A percentile compares a stretch with the other conserved stretches of the same genome.
phyloP scores from a whole-genome alignment of 441 rosid species.

The Populus trichocarpa region DNA sequence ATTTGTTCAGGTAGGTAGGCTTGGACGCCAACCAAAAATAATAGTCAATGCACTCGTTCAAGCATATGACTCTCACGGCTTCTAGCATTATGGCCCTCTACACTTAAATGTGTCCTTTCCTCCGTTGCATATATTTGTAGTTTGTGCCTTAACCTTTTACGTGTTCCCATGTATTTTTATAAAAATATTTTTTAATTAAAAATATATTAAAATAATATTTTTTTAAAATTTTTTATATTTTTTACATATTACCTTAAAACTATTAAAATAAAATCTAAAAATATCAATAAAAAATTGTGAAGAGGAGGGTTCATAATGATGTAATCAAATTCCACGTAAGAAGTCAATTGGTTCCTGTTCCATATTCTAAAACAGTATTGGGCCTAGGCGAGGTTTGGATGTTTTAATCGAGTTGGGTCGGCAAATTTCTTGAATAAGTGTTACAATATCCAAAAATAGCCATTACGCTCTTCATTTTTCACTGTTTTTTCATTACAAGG shows the following conservation, averaged over 20 bases:
- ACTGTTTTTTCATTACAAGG: not conserved
- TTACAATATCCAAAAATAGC: not conserved
- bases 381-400: not conserved
- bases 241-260: no score
- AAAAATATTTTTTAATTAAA: no score
- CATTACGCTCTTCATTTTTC: not conserved
- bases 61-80: not conserved
- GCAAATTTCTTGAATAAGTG: not conserved
- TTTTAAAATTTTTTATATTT: no score
- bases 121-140: no score
- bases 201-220: no score
- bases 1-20: not conserved
- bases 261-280: no score
- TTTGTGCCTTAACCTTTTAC: no score
- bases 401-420: not conserved
- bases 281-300: no score
- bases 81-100: not conserved
- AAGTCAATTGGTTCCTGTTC: not conserved
- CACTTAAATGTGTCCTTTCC: no score
- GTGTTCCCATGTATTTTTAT: no score
- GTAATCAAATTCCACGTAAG: not conserved
- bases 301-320: not conserved
- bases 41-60: not conserved
- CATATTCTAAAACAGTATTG: not conserved
- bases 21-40: not conserved